Percentiles rank a stretch among this genome's conserved stretches.
Conservation (phyloP, 768 basidiomycete species). For the Chalciporus pseudorubinellus region DNA sequence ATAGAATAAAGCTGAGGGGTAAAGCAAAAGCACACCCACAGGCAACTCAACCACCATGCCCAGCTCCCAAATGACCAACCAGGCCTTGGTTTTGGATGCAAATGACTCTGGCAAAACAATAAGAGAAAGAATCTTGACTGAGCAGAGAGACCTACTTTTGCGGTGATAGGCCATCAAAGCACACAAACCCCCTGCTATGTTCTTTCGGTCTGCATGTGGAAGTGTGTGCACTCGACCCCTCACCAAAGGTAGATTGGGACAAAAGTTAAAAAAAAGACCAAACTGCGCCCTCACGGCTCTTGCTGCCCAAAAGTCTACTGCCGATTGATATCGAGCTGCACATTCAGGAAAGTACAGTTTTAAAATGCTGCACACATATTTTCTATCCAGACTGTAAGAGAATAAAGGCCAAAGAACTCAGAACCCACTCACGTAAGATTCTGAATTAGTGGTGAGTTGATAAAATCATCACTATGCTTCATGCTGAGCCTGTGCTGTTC, state of each 20-base stretch:
- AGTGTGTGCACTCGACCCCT: not conserved
- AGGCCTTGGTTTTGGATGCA: not conserved
- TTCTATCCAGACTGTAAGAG: too few relatives aligned
- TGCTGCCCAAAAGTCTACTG: not conserved
- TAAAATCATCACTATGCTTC: too few relatives aligned
- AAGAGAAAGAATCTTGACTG: too few relatives aligned
- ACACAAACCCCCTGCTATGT: not conserved
- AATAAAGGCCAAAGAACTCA: too few relatives aligned
- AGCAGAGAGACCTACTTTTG: too few relatives aligned
- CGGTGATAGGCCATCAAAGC: not conserved
- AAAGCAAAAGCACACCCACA: too few relatives aligned
- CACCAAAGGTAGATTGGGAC: not conserved
- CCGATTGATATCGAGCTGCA: not conserved
- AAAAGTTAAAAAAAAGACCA: not conserved
- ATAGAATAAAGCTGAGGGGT: too few relatives aligned
- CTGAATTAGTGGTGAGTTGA: too few relatives aligned
- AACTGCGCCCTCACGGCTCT: not conserved
- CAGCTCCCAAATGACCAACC: not conserved
- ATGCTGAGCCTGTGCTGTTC: too few relatives aligned
- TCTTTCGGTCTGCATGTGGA: not conserved
- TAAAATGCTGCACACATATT: too few relatives aligned
- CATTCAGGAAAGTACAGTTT: too few relatives aligned
- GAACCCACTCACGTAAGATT: too few relatives aligned
- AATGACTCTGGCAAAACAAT: not conserved
- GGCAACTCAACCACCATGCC: not conserved